phyloP scores from a whole-genome alignment of 306 rosid species.

The Glycine soja region DNA sequence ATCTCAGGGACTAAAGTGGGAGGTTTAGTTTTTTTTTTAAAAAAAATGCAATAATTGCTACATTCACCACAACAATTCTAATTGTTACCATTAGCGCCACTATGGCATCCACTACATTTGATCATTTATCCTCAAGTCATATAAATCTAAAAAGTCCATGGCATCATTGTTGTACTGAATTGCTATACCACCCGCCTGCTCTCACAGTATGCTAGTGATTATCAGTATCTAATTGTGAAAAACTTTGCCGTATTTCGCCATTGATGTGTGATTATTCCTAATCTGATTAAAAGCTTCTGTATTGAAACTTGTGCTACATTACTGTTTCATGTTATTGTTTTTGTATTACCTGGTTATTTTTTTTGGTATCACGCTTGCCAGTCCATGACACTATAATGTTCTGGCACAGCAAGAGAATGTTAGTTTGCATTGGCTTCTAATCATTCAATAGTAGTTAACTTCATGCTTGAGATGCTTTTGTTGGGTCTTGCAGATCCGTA shows the following conservation, averaged over 20 bases:
- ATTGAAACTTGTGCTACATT: conserved; percentile 8
- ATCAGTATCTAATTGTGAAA: conserved; percentile 12
- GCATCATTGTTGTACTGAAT: neutral
- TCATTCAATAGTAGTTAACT: conserved; percentile 16
- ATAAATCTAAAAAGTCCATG: conserved; percentile 21
- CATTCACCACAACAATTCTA: conserved; percentile 13
- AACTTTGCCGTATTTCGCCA: neutral
- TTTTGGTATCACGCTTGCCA: conserved; percentile 4
- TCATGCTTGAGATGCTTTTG: conserved; percentile 40
- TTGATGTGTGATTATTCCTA: conserved; percentile 12
- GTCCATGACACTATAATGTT: conserved; percentile 25
- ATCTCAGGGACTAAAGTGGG: neutral
- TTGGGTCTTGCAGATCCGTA: conserved; percentile 63
- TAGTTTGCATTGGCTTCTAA: conserved; percentile 27
- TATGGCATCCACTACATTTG: conserved; percentile 10
- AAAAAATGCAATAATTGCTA: neutral
- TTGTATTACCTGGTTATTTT: conserved; percentile 10
- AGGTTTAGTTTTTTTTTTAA: neutral
- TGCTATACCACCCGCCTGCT: neutral
- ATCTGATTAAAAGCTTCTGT: neutral
- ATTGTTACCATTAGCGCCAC: conserved; percentile 1
- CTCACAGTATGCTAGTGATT: conserved; percentile 9
- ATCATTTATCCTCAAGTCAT: neutral
- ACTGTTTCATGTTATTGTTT: conserved; percentile 18
- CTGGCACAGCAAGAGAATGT: conserved; percentile 16